Evolutionary conservation across 208 protist genomes (phyloP), one percentile per base, ranked within the genome.

Genomic region (Trypanosoma melophagium): DNA sequence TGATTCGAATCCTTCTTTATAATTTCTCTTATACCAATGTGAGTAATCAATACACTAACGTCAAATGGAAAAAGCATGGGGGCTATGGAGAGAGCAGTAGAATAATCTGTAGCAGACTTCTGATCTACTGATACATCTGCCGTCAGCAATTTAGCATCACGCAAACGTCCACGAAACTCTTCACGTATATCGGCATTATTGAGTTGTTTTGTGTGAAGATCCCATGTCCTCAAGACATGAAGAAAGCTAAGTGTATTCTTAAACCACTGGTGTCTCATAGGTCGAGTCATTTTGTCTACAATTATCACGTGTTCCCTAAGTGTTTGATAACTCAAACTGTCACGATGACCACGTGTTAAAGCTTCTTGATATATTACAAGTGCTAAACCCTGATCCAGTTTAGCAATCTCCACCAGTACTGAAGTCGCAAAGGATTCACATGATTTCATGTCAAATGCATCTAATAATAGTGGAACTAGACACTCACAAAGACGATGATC

Each of bases 41-140:
- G 17, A 14, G 42, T 69, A n/a, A 79, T 51, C 4, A 74, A 50
- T 24, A 79, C 56, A 49, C 41, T 54, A 17, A 45, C 66, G 25
- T 69, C 61, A 54, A 79, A 79, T 10, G 74, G 74, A 52, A 79
- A 79, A 16, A 73, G 25, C 49, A 79, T 70, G 17, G 74, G 74
- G 1, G 10, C 38, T 3, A 65, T 14, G 16, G n/a, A 13, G 47
- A 60, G 16, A 10, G 19, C 40, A 44, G 25, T 16, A 22, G 13
- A 61, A 12, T 19, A 40, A 5, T 54, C 24, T 28, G 25, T 13
- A 22, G 42, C 19, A 8, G 35, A 17, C 16, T 59, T 28, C 0
- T 50, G n/a, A 8, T 35, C 40, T 7, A 42, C 50, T 21, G 22
- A 38, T 49, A 24, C 19, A 40, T 41, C 22, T 13, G 40, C 68